Conservation (phyloP, 2,329 filamentous ascomycete species). For the Colletotrichum karsti region DNA sequence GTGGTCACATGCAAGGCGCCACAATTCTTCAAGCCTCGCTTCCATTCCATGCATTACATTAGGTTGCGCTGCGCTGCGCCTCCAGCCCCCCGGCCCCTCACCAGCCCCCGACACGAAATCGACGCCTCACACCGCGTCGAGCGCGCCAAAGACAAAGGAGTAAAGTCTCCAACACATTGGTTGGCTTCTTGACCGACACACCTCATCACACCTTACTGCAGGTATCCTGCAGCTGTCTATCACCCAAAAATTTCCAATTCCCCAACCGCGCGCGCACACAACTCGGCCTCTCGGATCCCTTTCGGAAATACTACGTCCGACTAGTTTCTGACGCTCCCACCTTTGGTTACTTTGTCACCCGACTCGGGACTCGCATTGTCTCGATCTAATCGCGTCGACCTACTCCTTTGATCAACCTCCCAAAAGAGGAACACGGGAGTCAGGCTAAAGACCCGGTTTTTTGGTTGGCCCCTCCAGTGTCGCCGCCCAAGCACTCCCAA, state of each 20-base stretch:
- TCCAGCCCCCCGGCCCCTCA: slow-evolving; percentile 5
- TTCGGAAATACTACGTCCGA: slow-evolving; percentile 21
- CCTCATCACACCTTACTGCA: slow-evolving; percentile 10
- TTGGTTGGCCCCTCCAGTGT: slow-evolving; percentile 25
- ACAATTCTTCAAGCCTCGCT: slow-evolving; percentile 25
- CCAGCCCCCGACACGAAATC: slow-evolving; percentile 15
- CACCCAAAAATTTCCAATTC: not conserved
- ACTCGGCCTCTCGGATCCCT: slow-evolving; percentile 13
- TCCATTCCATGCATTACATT: not conserved
- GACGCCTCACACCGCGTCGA: slow-evolving; percentile 23
- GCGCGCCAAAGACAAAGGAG: slow-evolving; percentile 22
- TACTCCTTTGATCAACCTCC: slow-evolving; percentile 6
- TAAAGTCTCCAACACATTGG: slow-evolving; percentile 19
- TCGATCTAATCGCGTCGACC: slow-evolving; percentile 19
- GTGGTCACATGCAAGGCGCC: slow-evolving; percentile 26
- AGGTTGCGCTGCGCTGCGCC: not conserved
- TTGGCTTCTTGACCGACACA: slow-evolving; percentile 24
- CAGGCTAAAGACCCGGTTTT: slow-evolving; percentile 26
- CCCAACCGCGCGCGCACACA: slow-evolving; percentile 5
- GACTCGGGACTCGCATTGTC: slow-evolving; percentile 13
- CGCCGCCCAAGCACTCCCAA: slow-evolving; percentile 10
- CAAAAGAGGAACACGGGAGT: not conserved
- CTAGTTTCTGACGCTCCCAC: slow-evolving; percentile 2
- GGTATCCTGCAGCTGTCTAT: slow-evolving; percentile 10
- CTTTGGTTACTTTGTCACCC: slow-evolving; percentile 5